Conservation (phyloP, 2,329 filamentous ascomycete species). For the Fusarium sp. region DNA sequence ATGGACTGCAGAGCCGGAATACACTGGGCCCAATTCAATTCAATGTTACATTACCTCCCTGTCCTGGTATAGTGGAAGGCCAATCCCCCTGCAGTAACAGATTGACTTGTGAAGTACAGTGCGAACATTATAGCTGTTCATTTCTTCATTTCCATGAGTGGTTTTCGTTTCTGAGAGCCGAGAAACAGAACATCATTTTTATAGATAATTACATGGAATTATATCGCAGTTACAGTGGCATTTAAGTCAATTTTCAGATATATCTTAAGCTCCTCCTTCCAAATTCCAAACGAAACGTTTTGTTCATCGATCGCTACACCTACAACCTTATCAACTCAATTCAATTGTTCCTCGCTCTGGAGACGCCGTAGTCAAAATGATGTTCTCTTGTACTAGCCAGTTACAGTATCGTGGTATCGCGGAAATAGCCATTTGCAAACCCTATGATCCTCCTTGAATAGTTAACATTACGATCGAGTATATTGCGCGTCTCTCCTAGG, state of each 20-base stretch:
- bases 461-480: background rate
- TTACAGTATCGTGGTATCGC: background rate
- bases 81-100: slow-evolving; percentile 36
- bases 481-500: background rate
- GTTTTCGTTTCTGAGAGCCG: background rate
- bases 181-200: background rate
- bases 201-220: no score
- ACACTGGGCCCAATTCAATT: slow-evolving; percentile 2
- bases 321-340: slow-evolving; percentile 30
- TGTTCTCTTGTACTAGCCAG: slow-evolving; percentile 1
- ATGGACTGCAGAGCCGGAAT: background rate
- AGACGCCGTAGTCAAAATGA: slow-evolving; percentile 5
- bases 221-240: no score
- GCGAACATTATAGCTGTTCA: slow-evolving; percentile 8
- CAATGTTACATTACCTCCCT: slow-evolving; percentile 15
- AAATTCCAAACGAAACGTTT: background rate
- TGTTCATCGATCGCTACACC: slow-evolving; percentile 8
- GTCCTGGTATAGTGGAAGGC: slow-evolving; percentile 18
- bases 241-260: background rate
- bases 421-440: background rate
- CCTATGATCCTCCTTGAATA: background rate
- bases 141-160: background rate
- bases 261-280: background rate
- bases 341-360: slow-evolving; percentile 6
- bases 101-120: slow-evolving; percentile 22